A percentile compares a stretch with the other conserved stretches of the same genome.
Evolutionary conservation across 2,329 filamentous ascomycete species (phyloP).

Genomic region (Phialophora expanda): DNA sequence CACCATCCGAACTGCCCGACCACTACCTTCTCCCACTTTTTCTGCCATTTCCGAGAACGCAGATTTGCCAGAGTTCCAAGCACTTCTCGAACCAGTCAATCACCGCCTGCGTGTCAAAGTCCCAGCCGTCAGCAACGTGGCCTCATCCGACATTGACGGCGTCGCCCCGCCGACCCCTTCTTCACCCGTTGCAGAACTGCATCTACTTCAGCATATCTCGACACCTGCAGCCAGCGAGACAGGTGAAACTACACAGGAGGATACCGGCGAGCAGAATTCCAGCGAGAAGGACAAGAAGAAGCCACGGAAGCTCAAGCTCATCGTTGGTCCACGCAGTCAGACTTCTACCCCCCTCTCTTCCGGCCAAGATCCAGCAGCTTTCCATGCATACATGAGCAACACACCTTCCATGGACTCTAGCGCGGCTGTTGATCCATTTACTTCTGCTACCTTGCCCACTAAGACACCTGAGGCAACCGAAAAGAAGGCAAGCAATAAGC

Average conservation of each 20-base stretch:
- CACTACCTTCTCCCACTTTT: constrained; percentile 18
- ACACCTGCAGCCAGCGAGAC: background rate
- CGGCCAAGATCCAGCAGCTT: background rate
- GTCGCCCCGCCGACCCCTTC: background rate
- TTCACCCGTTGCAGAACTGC: background rate
- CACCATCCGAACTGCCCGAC: background rate
- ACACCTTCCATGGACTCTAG: too few relatives aligned
- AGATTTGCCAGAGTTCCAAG: constrained; percentile 18
- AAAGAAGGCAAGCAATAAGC: background rate
- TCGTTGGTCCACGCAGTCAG: background rate
- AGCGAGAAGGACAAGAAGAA: background rate
- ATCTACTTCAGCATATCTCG: background rate
- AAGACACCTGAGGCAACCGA: background rate
- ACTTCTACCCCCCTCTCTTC: background rate
- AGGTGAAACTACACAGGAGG: background rate
- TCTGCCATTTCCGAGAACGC: constrained; percentile 24
- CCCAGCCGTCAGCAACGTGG: constrained; percentile 1
- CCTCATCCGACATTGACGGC: too few relatives aligned
- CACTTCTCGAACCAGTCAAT: constrained; percentile 6
- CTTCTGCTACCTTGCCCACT: background rate
- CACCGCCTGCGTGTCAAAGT: constrained; percentile 6
- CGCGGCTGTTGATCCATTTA: background rate
- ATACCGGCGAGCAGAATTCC: background rate
- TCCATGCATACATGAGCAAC: background rate
- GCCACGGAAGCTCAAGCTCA: constrained; percentile 2